phyloP scores from a whole-genome alignment of 306 rosid species.

The Malus asiatica region DNA sequence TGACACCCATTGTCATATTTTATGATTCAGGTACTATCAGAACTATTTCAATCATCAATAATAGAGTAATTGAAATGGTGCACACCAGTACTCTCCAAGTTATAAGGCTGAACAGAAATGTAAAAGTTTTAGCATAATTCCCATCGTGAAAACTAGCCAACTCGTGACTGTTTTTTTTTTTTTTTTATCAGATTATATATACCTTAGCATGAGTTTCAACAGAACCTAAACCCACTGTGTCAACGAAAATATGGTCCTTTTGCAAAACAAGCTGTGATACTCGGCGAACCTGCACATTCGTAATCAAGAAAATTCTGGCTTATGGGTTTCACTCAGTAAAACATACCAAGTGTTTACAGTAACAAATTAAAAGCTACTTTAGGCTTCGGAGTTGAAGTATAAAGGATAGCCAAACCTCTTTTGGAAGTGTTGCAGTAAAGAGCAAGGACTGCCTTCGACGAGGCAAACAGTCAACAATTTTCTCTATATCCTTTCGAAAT shows the following conservation, averaged over 20 bases:
- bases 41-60: background rate
- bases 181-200: constrained; percentile 12
- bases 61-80: background rate
- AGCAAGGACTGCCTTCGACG: constrained; percentile 76
- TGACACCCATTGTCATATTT: background rate
- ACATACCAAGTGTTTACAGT: background rate
- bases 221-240: constrained; percentile 78
- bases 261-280: constrained; percentile 88
- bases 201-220: constrained; percentile 81
- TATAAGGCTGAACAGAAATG: background rate
- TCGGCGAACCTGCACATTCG: constrained; percentile 65
- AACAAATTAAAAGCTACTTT: background rate
- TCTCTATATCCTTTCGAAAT: constrained; percentile 85
- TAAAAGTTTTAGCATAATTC: background rate
- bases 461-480: constrained; percentile 89
- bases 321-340: constrained; percentile 19
- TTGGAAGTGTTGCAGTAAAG: constrained; percentile 86
- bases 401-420: constrained; percentile 53
- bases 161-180: background rate
- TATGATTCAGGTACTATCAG: background rate
- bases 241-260: constrained; percentile 74
- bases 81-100: background rate
- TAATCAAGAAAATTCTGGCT: constrained; percentile 10
- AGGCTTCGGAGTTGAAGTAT: constrained; percentile 6
- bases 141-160: background rate